phyloP scores from a whole-genome alignment of 2,329 filamentous ascomycete genomes.

The Microsporum canis region DNA sequence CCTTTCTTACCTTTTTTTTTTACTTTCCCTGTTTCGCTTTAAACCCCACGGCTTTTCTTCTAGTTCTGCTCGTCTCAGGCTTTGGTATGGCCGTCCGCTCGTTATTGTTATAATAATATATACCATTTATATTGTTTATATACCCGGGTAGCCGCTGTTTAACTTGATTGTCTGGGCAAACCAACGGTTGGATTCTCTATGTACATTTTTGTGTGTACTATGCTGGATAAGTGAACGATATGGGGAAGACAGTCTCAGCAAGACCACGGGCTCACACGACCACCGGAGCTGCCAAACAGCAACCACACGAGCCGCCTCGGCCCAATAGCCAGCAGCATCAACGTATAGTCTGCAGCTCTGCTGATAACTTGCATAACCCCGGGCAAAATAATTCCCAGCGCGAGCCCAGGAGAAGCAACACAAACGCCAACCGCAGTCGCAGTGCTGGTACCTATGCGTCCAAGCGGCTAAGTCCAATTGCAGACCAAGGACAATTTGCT shows the following conservation, averaged over 20 bases:
- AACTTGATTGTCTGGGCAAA: background rate
- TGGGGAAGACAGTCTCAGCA: background rate
- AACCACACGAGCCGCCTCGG: background rate
- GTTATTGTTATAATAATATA: background rate
- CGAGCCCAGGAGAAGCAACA: background rate
- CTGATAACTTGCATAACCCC: background rate
- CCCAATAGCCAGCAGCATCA: background rate
- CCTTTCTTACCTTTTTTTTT: background rate
- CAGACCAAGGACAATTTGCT: background rate
- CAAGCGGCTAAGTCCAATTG: background rate
- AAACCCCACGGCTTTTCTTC: background rate
- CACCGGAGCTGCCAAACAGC: background rate
- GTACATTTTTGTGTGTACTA: background rate
- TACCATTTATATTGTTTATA: background rate
- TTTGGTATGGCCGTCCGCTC: background rate
- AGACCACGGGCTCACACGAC: background rate
- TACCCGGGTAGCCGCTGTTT: background rate
- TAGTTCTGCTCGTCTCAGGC: background rate
- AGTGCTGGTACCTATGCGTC: background rate
- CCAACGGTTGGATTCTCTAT: background rate
- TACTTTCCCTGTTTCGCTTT: background rate
- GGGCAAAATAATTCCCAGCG: background rate
- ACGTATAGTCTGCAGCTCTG: background rate
- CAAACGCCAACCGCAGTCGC: background rate
- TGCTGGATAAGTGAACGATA: background rate